A percentile compares a stretch with the other conserved stretches of the same genome.
Conservation (phyloP, 164 flowering plant genomes). For the Chimonanthus praecox region DNA sequence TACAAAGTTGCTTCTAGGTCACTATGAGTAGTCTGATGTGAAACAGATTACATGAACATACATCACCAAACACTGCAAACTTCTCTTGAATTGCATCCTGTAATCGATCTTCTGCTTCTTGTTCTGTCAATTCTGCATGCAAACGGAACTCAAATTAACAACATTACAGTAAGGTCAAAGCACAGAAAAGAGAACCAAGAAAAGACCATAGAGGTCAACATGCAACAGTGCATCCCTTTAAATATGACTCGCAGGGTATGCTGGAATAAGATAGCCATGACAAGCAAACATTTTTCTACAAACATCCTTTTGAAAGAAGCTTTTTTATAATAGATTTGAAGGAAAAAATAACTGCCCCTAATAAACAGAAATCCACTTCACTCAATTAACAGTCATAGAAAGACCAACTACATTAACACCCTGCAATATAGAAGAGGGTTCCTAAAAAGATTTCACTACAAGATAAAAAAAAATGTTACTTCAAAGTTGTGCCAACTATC, state of each 20-base stretch:
- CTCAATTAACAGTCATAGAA: not conserved
- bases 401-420: not conserved
- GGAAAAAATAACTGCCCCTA: too few species aligned
- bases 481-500: too few species aligned
- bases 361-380: too few species aligned
- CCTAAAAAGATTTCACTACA: not conserved
- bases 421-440: not conserved
- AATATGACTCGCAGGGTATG: not conserved
- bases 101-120: slow-evolving; percentile 89
- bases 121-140: slow-evolving; percentile 80
- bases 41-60: slow-evolving; percentile 29
- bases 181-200: not conserved
- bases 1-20: not conserved
- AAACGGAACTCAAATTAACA: slow-evolving; percentile 10
- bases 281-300: not conserved
- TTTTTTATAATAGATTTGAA: too few species aligned
- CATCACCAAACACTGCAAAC: slow-evolving; percentile 89
- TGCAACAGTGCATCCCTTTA: not conserved
- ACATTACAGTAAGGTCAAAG: not conserved
- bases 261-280: not conserved
- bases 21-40: not conserved
- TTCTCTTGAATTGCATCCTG: slow-evolving; percentile 95
- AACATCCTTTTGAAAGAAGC: not conserved
- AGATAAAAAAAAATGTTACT: not conserved
- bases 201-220: not conserved